A percentile compares a stretch with the other conserved stretches of the same genome.
These are phyloP conservation scores for Fraxinus americana DNA, from an alignment of 257 asterid genomes.

Conservation along the genomic window DNA sequence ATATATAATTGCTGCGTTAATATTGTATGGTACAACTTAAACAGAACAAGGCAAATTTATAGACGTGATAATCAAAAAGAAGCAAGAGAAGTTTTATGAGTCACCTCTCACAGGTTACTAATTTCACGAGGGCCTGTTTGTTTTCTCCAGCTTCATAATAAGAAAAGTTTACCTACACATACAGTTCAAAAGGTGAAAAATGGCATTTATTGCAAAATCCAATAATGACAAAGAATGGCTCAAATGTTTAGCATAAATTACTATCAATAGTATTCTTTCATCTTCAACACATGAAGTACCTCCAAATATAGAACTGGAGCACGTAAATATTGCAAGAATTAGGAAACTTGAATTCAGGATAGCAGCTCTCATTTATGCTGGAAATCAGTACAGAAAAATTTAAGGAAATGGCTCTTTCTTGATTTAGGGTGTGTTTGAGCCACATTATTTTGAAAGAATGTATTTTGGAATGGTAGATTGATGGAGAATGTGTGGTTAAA, in stretches of 20 bases:
- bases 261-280: constrained; percentile 12
- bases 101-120: constrained; percentile 92
- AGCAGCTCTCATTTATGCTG: not conserved
- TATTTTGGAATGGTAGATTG: too few species aligned
- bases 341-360: constrained; percentile 7
- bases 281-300: constrained; percentile 12
- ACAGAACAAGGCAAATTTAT: not conserved
- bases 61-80: not conserved
- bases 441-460: too few species aligned
- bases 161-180: constrained; percentile 80
- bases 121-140: constrained; percentile 95
- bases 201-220: not conserved
- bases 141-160: constrained; percentile 95
- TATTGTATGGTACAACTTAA: not conserved
- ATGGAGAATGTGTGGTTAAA: too few species aligned
- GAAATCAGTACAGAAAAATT: not conserved
- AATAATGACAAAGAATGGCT: not conserved
- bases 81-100: constrained; percentile 4
- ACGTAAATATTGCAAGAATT: constrained; percentile 14
- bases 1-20: not conserved
- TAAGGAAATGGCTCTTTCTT: not conserved
- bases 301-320: not conserved
- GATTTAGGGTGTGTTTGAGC: not conserved
- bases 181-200: constrained; percentile 20
- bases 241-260: not conserved